A percentile compares a stretch with the other conserved stretches of the same genome.
phyloP scores from a whole-genome alignment of 495 filamentous ascomycete genomes.

The Penicillium turbatum region DNA sequence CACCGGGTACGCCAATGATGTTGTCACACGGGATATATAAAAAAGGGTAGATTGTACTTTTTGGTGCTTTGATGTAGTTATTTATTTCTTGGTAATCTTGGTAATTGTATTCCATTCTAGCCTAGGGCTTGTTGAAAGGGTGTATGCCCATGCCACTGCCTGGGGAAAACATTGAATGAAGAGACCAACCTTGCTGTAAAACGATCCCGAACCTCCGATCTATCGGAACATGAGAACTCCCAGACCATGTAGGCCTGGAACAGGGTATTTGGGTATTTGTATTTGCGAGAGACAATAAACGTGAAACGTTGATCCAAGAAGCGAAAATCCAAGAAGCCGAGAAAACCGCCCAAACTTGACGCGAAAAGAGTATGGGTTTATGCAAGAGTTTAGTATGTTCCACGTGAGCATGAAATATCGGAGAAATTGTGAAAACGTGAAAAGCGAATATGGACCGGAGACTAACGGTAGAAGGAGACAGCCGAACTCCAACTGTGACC shows the following conservation, averaged over 20 bases:
- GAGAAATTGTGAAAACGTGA: background rate
- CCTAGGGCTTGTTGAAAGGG: constrained; percentile 3
- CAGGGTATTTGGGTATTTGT: constrained; percentile 20
- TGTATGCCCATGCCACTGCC: constrained; percentile 2
- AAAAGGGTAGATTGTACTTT: background rate
- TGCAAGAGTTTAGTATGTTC: constrained; percentile 21
- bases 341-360: constrained; percentile 3
- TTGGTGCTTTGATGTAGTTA: constrained; percentile 8
- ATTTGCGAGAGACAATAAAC: constrained; percentile 20
- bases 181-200: constrained; percentile 1
- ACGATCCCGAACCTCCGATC: constrained; percentile 1
- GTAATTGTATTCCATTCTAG: constrained; percentile 10
- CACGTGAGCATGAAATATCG: background rate
- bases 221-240: constrained; percentile 4
- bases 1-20: background rate
- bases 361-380: constrained; percentile 14
- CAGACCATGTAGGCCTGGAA: background rate
- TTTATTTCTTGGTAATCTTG: constrained; percentile 2
- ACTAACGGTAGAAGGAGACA: constrained; percentile 1
- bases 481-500: constrained; percentile 16
- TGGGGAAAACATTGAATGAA: background rate
- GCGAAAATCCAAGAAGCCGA: constrained; percentile 4
- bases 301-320: constrained; percentile 8
- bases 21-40: no score
- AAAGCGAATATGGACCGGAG: background rate